Percentiles rank a stretch among this genome's conserved stretches.
phyloP scores from a whole-genome alignment of 176 grass and related monocot genomes.

The Carex scoparia region DNA sequence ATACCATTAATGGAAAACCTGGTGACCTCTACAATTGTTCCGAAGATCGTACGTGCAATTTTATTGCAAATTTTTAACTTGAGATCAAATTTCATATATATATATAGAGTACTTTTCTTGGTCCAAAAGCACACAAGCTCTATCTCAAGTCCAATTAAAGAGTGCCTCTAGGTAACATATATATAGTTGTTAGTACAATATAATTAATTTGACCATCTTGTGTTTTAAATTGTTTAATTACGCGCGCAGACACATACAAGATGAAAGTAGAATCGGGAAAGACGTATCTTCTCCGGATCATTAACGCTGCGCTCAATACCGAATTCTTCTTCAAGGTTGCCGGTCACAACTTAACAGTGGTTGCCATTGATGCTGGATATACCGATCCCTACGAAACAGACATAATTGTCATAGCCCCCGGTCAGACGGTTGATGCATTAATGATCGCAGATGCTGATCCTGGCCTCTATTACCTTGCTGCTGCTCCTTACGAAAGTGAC shows the following conservation, averaged over 20 bases:
- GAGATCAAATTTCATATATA: background rate
- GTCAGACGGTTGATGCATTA: conserved; percentile 68
- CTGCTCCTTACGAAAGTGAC: conserved; percentile 46
- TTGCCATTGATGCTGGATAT: conserved; percentile 62
- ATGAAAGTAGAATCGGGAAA: conserved; percentile 35
- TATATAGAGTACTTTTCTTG: background rate
- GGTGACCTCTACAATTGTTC: conserved; percentile 43
- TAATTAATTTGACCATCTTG: background rate
- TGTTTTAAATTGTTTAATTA: background rate
- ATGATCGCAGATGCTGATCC: conserved; percentile 41
- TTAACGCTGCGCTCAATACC: conserved; percentile 72
- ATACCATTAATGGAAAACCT: conserved; percentile 58
- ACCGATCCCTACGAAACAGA: conserved; percentile 51
- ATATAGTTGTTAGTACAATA: background rate
- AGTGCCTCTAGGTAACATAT: background rate
- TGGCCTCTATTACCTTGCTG: conserved; percentile 42
- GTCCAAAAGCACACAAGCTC: background rate
- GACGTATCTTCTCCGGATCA: conserved; percentile 61
- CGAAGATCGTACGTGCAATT: conserved; percentile 27
- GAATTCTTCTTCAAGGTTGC: conserved; percentile 71
- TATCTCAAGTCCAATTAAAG: background rate
- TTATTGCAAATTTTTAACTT: background rate
- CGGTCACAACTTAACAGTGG: conserved; percentile 53
- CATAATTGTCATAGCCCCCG: conserved; percentile 53
- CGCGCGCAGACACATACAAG: conserved; percentile 35